Evolutionary conservation across 495 filamentous ascomycete genomes (phyloP), one percentile per base, ranked within the genome.

Genomic region (Chaetomium tenue): DNA sequence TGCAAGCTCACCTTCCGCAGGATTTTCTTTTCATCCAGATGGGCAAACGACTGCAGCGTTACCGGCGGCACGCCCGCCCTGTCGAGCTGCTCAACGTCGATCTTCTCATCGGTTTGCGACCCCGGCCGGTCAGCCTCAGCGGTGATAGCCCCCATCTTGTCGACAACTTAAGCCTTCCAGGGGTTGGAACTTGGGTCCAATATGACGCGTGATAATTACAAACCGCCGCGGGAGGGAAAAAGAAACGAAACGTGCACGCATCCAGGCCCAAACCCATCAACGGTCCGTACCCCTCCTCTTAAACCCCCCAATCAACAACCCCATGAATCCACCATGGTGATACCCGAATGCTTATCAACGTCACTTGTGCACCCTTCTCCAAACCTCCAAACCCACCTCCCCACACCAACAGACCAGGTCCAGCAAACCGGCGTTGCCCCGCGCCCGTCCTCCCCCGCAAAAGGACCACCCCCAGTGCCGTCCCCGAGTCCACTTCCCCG

Each of bases 21-120:
- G n/a, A 79, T 75, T 22, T 72, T 74, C 67, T 80, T 78, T 60
- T 82, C 74, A 40, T 83, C 74, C 2, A 82, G 66, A 48, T 81
- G 75, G 5, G 75, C 73, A 56, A 78, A 79, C 11, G 74, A 75
- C 26, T 75, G 68, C 11, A 62, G 37, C 6, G 67, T 75, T 16
- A 9, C 23, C 6, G 42, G 52, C 39, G 61, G 42, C 6, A 22
- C 42, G 0, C 30, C 46, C 8, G 15, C 22, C 13, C 30, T 51
- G 20, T 63, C 54, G 22, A 53, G 46, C 16, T 58, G 54, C 23
- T 64, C 54, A 46, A 64, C 46, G 20, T 64, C 44, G 46, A 58
- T 30, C 2, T 12, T 30, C 15, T 42, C 62, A 6, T 64, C 55
- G 0, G 61, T 57, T 20, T 63, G 61, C 22, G 61, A 48, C 1